Evolutionary conservation across 1,284 basidiomycete genomes (phyloP).

Genomic region (Fomitopsis schrenkii): DNA sequence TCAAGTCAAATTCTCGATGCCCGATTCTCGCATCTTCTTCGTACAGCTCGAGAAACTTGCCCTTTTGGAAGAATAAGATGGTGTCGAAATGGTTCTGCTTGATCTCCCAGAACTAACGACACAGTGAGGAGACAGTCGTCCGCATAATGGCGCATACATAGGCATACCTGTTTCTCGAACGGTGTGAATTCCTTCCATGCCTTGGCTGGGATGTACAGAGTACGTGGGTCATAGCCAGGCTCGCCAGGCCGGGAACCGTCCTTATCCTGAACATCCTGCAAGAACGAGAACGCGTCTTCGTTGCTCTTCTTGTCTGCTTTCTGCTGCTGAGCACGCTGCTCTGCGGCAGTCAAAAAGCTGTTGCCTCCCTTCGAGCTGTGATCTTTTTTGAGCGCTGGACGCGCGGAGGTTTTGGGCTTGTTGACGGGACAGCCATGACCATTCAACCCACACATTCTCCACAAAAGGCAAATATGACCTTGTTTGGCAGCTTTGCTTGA

Average conservation of each 20-base stretch:
- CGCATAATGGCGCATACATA: neutral
- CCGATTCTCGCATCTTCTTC: constrained; percentile 92
- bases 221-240: constrained; percentile 91
- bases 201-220: constrained; percentile 76
- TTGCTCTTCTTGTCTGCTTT: constrained; percentile 80
- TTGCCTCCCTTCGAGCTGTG: constrained; percentile 24
- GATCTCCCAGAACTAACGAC: constrained; percentile 88
- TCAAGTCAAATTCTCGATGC: constrained; percentile 90
- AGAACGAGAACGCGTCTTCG: constrained; percentile 83
- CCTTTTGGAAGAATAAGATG: constrained; percentile 97
- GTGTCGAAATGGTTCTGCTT: constrained; percentile 95
- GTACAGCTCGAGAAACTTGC: constrained; percentile 76
- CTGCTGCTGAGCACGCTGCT: constrained; percentile 70
- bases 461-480: too few relatives aligned
- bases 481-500: too few relatives aligned
- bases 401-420: constrained; percentile 28
- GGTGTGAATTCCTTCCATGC: constrained; percentile 89
- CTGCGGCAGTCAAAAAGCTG: constrained; percentile 82
- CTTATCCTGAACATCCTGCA: constrained; percentile 78
- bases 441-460: too few relatives aligned
- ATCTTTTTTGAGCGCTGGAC: constrained; percentile 27
- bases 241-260: constrained; percentile 79
- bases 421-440: too few relatives aligned
- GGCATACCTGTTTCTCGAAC: constrained; percentile 85
- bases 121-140: neutral